Conservation (phyloP, 768 basidiomycete genomes). For the Kwoniella sp. region DNA sequence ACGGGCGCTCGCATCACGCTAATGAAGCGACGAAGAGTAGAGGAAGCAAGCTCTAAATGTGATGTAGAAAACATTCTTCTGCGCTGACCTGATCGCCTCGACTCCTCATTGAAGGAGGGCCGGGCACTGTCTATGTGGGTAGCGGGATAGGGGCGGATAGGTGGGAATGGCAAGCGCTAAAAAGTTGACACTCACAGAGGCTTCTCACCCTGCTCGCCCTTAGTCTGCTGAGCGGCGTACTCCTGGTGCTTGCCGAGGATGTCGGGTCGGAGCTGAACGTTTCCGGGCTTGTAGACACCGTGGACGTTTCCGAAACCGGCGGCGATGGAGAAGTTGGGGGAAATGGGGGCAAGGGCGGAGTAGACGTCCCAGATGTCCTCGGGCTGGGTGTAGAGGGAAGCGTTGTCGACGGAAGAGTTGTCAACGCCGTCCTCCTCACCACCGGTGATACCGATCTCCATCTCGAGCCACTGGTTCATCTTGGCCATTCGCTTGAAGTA, state of each 20-base stretch:
- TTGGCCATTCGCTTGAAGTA: conserved; percentile 95
- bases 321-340: conserved; percentile 94
- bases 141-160: conserved; percentile 25
- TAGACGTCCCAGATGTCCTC: conserved; percentile 92
- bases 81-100: conserved; percentile 48
- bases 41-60: conserved; percentile 46
- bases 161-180: conserved; percentile 4
- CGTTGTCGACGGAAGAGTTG: conserved; percentile 92
- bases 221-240: conserved; percentile 65
- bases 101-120: conserved; percentile 33
- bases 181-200: conserved; percentile 70
- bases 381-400: conserved; percentile 91
- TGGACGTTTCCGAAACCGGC: conserved; percentile 99
- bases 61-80: conserved; percentile 22
- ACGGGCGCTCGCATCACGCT: conserved; percentile 4
- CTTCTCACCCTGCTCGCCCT: conserved; percentile 57
- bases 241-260: conserved; percentile 87
- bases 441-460: conserved; percentile 99
- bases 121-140: conserved; percentile 49
- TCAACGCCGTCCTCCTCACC: conserved; percentile 99
- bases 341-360: conserved; percentile 71
- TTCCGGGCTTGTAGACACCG: conserved; percentile 98
- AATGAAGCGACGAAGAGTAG: conserved; percentile 20
- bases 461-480: conserved; percentile 90
- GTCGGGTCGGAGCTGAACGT: conserved; percentile 87